phyloP scores from a whole-genome alignment of 2,329 filamentous ascomycete species.

The Ophiosphaerella herpotricha region DNA sequence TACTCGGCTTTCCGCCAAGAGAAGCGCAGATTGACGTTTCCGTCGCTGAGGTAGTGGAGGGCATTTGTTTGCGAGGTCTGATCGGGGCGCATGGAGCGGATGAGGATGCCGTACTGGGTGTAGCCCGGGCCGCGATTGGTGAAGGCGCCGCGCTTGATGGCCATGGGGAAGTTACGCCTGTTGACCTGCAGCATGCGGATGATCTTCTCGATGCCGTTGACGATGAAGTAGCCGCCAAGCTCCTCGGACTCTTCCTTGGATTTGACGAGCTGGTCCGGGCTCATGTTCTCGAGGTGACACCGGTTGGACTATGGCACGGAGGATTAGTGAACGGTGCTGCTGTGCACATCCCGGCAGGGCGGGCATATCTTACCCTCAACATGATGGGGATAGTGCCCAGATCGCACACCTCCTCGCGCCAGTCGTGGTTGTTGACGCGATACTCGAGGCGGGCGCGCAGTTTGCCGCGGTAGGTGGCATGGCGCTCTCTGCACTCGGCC shows the following conservation, averaged over 20 bases:
- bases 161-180: constrained; percentile 91
- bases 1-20: constrained; percentile 98
- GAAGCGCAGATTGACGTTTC: constrained; percentile 95
- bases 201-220: constrained; percentile 97
- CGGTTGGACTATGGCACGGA: constrained; percentile 69
- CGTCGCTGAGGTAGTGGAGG: constrained; percentile 91
- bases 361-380: constrained; percentile 69
- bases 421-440: constrained; percentile 82
- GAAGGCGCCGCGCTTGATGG: constrained; percentile 90
- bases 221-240: constrained; percentile 93
- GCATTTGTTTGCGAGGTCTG: constrained; percentile 98
- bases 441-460: constrained; percentile 84
- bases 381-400: constrained; percentile 90
- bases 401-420: constrained; percentile 80
- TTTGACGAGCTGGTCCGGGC: constrained; percentile 79
- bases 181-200: constrained; percentile 91
- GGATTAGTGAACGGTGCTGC: constrained; percentile 26
- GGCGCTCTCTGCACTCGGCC: constrained; percentile 90
- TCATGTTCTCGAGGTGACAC: constrained; percentile 86
- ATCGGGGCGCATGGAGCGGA: constrained; percentile 92
- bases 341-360: constrained; percentile 13
- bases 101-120: constrained; percentile 86
- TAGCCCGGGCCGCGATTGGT: constrained; percentile 84
- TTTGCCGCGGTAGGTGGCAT: constrained; percentile 87
- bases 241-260: constrained; percentile 96